Base-by-base conservation (phyloP, 2,329 filamentous ascomycete genomes). In the Hypoxylon sp. region DNA sequence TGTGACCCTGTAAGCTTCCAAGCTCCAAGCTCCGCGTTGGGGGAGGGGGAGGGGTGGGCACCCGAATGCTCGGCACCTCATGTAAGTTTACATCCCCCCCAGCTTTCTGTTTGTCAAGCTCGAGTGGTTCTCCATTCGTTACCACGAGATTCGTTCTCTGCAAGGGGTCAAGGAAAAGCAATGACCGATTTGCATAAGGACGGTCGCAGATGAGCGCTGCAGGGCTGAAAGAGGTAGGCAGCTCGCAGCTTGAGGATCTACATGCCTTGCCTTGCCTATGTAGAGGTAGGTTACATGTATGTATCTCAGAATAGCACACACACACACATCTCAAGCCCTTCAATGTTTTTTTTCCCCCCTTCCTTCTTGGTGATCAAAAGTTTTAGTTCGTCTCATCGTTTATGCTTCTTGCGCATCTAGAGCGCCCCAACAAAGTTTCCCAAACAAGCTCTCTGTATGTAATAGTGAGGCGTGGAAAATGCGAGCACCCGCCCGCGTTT, bases 11-110 rank as follows among this genome's bases (percentile, higher is more conserved):
- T n/a, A n/a, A 44, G 17, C 39, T 44, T 42, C 39, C 39, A 42
- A 44, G 39, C 39, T 42, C 39, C n/a, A 42, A 42, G 39, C 39
- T 44, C 39, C 39, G 17, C 31, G 13, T n/a, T 55, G 13, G 33
- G 33, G 24, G 24, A 42, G 6, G 39, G 14, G 9, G 22, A 10
- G 17, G 37, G 33, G 6, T 17, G 33, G 35, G 46, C 11, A 22
- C 60, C 67, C 64, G 67, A 59, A 55, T 26, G 56, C 47, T 48
- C 39, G 64, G 67, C 24, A 50, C 61, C 24, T 55, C 31, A 48
- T 37, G 35, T 42, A 48, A 19, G 31, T 46, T 42, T 57, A 35
- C 22, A 10, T 48, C 19, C 19, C 19, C 19, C 39, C 14, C 22
- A 26, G 29, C 13, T 35, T 51, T 11, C 22, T 54, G 33, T 50